Percentiles rank a stretch among this genome's conserved stretches.
phyloP scores from a whole-genome alignment of 1,284 basidiomycete genomes.

The Exobasidium rhododendri region DNA sequence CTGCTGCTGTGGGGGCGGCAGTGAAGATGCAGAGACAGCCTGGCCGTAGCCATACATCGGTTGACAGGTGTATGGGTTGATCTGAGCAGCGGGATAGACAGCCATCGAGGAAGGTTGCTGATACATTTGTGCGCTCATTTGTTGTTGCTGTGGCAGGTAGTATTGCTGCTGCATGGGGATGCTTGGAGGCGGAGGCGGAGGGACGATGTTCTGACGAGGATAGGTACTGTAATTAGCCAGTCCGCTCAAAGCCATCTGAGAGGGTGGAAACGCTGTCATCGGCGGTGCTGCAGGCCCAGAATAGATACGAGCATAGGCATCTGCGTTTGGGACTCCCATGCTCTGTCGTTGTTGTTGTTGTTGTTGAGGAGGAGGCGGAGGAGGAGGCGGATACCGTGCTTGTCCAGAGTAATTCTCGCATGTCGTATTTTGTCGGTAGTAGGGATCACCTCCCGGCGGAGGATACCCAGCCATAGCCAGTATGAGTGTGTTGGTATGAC shows the following conservation, averaged over 20 bases:
- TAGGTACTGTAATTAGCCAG: neutral
- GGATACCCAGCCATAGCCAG: neutral
- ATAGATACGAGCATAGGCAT: neutral
- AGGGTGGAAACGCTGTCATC: neutral
- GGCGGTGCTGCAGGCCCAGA: neutral
- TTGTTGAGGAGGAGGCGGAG: neutral
- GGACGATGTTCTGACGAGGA: neutral
- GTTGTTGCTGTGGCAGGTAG: constrained; percentile 1
- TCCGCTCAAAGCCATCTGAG: neutral
- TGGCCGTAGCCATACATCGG: neutral
- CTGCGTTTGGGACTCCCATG: neutral
- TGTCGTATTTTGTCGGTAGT: neutral
- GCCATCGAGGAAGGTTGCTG: neutral
- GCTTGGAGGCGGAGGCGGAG: neutral
- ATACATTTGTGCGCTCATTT: neutral
- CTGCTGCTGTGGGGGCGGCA: neutral
- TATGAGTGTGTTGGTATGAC: too few species aligned
- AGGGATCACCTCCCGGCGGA: neutral
- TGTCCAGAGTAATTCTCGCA: neutral
- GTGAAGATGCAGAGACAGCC: neutral
- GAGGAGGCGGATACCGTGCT: neutral
- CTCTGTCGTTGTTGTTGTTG: neutral
- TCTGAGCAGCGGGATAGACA: neutral
- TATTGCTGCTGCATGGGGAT: neutral
- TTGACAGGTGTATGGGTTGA: neutral